Conservation (phyloP, 2,329 filamentous ascomycete genomes). For the Epichloe baconii region DNA sequence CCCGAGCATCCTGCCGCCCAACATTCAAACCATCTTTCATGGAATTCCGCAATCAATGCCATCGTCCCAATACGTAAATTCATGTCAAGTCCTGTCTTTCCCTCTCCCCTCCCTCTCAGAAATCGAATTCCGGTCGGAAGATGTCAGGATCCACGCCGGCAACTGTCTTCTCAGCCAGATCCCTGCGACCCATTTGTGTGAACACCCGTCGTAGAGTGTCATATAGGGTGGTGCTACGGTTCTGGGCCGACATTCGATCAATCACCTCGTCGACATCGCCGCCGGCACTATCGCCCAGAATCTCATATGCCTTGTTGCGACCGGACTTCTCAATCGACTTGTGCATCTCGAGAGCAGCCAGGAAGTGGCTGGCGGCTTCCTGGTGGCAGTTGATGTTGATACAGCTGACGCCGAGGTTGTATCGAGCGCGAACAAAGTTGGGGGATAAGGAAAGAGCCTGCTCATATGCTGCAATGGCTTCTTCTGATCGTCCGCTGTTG, state of each 20-base stretch:
- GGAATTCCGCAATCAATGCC: no score
- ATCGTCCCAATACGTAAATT: no score
- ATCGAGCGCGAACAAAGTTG: conserved; percentile 93
- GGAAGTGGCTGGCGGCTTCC: conserved; percentile 82
- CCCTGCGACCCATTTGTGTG: conserved; percentile 81
- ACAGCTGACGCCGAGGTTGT: conserved; percentile 91
- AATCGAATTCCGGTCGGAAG: conserved; percentile 86
- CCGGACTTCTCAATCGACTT: conserved; percentile 81
- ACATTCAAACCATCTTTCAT: no score
- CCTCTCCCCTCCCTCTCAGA: conserved; percentile 26
- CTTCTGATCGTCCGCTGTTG: conserved; percentile 85
- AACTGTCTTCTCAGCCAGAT: conserved; percentile 77
- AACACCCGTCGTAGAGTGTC: conserved; percentile 93
- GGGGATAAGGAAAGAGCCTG: conserved; percentile 79
- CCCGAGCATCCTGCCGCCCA: no score
- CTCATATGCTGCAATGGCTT: conserved; percentile 93
- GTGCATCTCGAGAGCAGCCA: conserved; percentile 91
- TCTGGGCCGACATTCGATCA: conserved; percentile 83
- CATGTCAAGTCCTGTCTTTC: no score
- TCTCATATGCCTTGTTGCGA: conserved; percentile 68
- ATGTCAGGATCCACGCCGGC: conserved; percentile 81
- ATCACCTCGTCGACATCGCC: conserved; percentile 52
- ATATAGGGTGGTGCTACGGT: conserved; percentile 91
- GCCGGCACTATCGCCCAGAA: conserved; percentile 46
- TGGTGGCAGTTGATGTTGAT: conserved; percentile 96